Base-by-base conservation (phyloP, 306 rosid genomes). In the Corylus heterophylla region DNA sequence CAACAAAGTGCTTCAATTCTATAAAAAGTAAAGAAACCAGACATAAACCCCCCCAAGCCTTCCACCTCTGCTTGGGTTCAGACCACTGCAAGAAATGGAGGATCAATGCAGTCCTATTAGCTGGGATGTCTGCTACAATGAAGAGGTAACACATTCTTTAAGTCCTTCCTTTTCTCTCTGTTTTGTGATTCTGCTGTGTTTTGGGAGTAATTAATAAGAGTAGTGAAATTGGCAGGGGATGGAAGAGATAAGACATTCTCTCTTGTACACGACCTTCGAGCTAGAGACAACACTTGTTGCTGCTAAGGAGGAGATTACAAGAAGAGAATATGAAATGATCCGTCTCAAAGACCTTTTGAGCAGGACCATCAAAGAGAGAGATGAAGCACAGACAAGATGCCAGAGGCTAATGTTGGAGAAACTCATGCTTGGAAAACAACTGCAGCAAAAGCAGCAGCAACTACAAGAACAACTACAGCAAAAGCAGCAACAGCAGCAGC, bases 211-310 rank as follows among this genome's bases (percentile, higher is more conserved):
- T 56, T 47, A 49, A 55, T 51, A 50, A 61, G 8, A 58, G 52
- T 44, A 54, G 12, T 42, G 81, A 82, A 76, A 76, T 74, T 76
- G 64, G 63, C 89, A 93, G 98, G 92, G 93, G 70, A 69, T 83
- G 67, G 92, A 92, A 81, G 94, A 89, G 55, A 44, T 90, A 29
- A 85, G 79, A 78, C 89, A 85, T 83, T 87, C 91, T 55, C 96
- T 94, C 80, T 27, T 90, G 56, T 79, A 73, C 89, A 86, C 88
- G 79, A 89, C 83, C 25, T 78, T 88, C 74, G 98, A 94, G 88
- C 86, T 94, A 58, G 97, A 94, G 76, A 88, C 88, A 84, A 85
- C 93, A 8, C 85, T 94, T 78, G 73, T 73, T 35, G 88, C 95
- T 64, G 91, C 98, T 1, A 91, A 85, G 71, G 97, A 90, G 54